Evolutionary conservation across 2,329 filamentous ascomycete species (phyloP), one percentile per base, ranked within the genome.

Genomic region (Stagonosporopsis cucurbitacearum): DNA sequence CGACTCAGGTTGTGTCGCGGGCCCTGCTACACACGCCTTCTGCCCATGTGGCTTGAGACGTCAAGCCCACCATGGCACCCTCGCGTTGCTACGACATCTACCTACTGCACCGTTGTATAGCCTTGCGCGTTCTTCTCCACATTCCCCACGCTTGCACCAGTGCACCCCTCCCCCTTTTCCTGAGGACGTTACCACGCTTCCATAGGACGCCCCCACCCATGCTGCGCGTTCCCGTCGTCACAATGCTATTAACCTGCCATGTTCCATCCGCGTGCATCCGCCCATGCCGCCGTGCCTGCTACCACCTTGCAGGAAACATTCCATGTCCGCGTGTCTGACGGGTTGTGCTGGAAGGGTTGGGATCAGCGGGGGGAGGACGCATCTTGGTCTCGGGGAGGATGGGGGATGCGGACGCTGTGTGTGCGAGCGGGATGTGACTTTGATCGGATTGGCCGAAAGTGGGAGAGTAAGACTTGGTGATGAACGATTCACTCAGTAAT

Each of bases 221-320:
- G 28, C 42, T 25, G 42, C 42, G 9, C 6, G 7, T 28, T 32
- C 19, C 37, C 33, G 43, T 28, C 5, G 53, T 56, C 8, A 47
- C 42, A 42, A 47, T 47, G 53, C 35, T 35, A 42, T 50, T 43
- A 36, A 41, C 19, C 28, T 47, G 53, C 37, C 53, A 50, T 47
- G 53, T 56, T 47, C 35, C 47, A 56, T 56, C 53, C 53, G 53
- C 47, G 42, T 47, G 53, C 47, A 42, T 46, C 53, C 47, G 47
- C 35, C 20, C 26, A 40, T 40, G 37, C 22, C 47, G 41, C 25
- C 33, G n/a, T 51, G 45, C 4, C 42, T 36, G 32, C 36, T 53
- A 30, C 50, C 2, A 53, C 42, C 33, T 52, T 42, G 20, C 13
- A n/a, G 23, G 15, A 25, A 25, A 28, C 50, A 46, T 46, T 46